phyloP scores from a whole-genome alignment of 768 basidiomycete species.

The Boletellus ananiceps region DNA sequence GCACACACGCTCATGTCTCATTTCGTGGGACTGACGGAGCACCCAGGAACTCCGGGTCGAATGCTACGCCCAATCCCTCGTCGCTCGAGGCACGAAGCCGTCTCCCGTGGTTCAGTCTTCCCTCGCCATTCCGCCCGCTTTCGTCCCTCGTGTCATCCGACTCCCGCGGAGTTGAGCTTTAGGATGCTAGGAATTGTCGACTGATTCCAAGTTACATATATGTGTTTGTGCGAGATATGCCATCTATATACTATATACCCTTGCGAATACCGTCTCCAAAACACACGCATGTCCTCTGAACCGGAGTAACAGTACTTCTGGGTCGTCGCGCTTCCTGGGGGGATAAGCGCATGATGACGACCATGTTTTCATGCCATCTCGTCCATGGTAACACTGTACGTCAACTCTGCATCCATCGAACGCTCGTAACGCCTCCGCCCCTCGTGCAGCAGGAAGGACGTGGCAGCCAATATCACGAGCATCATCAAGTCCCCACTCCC shows the following conservation, averaged over 20 bases:
- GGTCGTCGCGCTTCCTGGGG: too few relatives aligned
- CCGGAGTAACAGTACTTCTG: too few relatives aligned
- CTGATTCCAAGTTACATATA: not conserved
- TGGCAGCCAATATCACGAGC: conserved; percentile 61
- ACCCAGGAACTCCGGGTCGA: conserved; percentile 24
- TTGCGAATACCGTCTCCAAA: conserved; percentile 3
- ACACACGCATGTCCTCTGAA: not conserved
- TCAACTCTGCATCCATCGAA: conserved; percentile 48
- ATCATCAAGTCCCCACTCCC: conserved; percentile 61
- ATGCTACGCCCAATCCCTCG: conserved; percentile 28
- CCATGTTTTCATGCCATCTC: conserved; percentile 49
- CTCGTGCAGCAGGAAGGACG: conserved; percentile 73
- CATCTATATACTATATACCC: conserved; percentile 5
- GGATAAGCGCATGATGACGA: not conserved
- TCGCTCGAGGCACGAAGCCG: conserved; percentile 23
- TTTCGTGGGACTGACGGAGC: too few relatives aligned
- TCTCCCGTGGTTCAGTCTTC: conserved; percentile 11
- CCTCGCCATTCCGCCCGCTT: conserved; percentile 29
- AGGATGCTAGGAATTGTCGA: too few relatives aligned
- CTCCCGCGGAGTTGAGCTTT: not conserved
- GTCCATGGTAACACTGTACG: conserved; percentile 47
- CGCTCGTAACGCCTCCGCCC: conserved; percentile 75
- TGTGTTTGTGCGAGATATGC: not conserved
- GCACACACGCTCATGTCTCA: too few relatives aligned
- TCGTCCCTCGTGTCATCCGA: conserved; percentile 15